phyloP scores from a whole-genome alignment of 768 basidiomycete genomes.

The Leccinum disarticulatum region DNA sequence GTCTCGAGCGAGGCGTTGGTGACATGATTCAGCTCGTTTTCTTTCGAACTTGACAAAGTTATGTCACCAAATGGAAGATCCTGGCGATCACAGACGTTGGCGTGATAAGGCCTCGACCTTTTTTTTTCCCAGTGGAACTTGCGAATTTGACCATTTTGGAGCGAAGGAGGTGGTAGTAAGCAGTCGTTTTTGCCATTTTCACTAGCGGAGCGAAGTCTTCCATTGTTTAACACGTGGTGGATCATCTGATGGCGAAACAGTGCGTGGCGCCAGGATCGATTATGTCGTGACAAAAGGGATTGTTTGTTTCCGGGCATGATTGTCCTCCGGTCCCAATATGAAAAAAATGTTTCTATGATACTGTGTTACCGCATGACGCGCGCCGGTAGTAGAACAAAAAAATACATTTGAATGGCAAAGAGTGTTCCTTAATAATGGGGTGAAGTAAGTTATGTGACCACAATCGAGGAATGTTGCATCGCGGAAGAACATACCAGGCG shows the following conservation, averaged over 20 bases:
- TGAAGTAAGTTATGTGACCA: slow-evolving; percentile 25
- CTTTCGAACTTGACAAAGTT: slow-evolving; percentile 21
- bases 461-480: slow-evolving; percentile 27
- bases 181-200: slow-evolving; percentile 26
- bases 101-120: slow-evolving; percentile 19
- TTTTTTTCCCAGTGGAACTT: slow-evolving; percentile 22
- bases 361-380: slow-evolving; percentile 21
- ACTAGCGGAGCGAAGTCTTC: slow-evolving; percentile 27
- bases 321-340: slow-evolving; percentile 25
- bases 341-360: slow-evolving; percentile 31
- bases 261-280: slow-evolving; percentile 18
- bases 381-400: slow-evolving; percentile 27
- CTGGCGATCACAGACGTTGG: slow-evolving; percentile 28
- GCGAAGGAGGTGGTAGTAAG: slow-evolving; percentile 10
- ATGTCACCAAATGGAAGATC: slow-evolving; percentile 32
- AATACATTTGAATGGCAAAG: slow-evolving; percentile 20
- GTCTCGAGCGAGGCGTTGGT: slow-evolving; percentile 15
- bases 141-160: slow-evolving; percentile 27
- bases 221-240: slow-evolving; percentile 34
- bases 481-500: slow-evolving; percentile 29
- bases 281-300: slow-evolving; percentile 17
- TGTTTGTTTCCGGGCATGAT: slow-evolving; percentile 28
- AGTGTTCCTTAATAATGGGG: slow-evolving; percentile 33
- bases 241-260: slow-evolving; percentile 26
- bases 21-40: slow-evolving; percentile 5